A percentile compares a stretch with the other conserved stretches of the same genome.
Conservation (phyloP, 2,329 filamentous ascomycete genomes). For the Phoma sp. region DNA sequence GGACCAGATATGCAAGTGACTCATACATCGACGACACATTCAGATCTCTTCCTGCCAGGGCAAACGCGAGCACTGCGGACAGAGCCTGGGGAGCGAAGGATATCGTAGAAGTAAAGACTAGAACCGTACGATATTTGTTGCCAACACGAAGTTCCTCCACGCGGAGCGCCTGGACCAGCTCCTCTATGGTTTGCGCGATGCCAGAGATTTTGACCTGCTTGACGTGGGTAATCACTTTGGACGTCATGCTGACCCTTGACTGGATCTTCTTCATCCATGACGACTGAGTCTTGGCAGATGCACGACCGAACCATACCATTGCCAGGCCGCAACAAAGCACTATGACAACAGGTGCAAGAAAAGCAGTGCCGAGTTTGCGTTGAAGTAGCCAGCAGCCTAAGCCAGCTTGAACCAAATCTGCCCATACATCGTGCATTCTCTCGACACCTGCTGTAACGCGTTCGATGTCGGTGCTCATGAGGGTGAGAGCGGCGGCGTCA, state of each 20-base stretch:
- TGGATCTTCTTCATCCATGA: constrained; percentile 36
- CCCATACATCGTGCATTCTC: constrained; percentile 31
- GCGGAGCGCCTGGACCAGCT: constrained; percentile 44
- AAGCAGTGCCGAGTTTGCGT: constrained; percentile 29
- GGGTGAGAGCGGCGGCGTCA: constrained; percentile 21
- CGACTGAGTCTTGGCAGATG: constrained; percentile 28
- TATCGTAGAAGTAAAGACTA: background rate
- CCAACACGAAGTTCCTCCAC: constrained; percentile 38
- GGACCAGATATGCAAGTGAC: constrained; percentile 6
- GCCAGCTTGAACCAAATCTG: constrained; percentile 16
- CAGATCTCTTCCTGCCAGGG: background rate
- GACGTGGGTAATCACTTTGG: constrained; percentile 44
- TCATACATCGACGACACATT: constrained; percentile 2
- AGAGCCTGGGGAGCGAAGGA: background rate
- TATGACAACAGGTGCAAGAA: constrained; percentile 27
- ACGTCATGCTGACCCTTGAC: constrained; percentile 32
- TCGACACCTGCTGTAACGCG: constrained; percentile 19
- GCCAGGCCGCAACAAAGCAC: constrained; percentile 23
- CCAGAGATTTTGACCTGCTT: constrained; percentile 51
- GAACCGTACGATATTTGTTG: background rate
- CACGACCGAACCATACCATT: constrained; percentile 26
- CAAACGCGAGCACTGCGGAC: constrained; percentile 5
- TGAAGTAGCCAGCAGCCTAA: constrained; percentile 24
- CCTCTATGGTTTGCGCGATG: constrained; percentile 37
- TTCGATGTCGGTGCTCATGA: constrained; percentile 37